Evolutionary conservation across 257 asterid genomes (phyloP), one percentile per base, ranked within the genome.

Genomic region (Verbascum thapsus): DNA sequence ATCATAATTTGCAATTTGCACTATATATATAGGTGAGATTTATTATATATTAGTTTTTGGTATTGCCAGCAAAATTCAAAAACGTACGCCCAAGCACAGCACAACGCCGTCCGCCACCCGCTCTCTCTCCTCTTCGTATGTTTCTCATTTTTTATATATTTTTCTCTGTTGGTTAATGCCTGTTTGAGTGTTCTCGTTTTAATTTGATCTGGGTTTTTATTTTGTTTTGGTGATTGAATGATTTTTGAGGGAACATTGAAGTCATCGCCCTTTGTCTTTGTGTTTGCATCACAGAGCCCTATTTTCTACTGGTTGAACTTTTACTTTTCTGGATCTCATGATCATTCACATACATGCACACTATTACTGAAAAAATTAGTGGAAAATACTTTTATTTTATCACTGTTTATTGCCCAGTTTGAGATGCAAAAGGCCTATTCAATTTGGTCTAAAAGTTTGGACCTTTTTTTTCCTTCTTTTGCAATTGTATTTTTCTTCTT

Each of bases 31-130:
- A n/a, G n/a, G n/a, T n/a, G n/a, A n/a, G n/a, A n/a, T n/a, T n/a
- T n/a, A n/a, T n/a, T n/a, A n/a, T n/a, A n/a, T n/a, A n/a, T n/a
- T n/a, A n/a, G n/a, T n/a, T 22, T 55, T 54, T 63, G 62, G 35
- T 54, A 8, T 53, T 13, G 1, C 53, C 54, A n/a, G n/a, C n/a
- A n/a, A n/a, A n/a, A 23, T 77, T 76, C 61, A 66, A 66, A 63
- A 61, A 66, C 66, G 57, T 41, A 47, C 47, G 74, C 71, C 50
- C 70, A 42, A 47, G 50, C 51, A 47, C 54, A 71, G 8, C 66
- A 45, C 67, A 11, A 58, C 70, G 34, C 49, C n/a, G n/a, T n/a
- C n/a, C 71, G 72, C 71, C 77, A 63, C 66, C 75, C 63, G 67
- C 76, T 58, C 71, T 65, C 64, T 40, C 22, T 9, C 15, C 10